Evolutionary conservation across 768 basidiomycete genomes (phyloP).

Genomic region (Panellus pusillus): DNA sequence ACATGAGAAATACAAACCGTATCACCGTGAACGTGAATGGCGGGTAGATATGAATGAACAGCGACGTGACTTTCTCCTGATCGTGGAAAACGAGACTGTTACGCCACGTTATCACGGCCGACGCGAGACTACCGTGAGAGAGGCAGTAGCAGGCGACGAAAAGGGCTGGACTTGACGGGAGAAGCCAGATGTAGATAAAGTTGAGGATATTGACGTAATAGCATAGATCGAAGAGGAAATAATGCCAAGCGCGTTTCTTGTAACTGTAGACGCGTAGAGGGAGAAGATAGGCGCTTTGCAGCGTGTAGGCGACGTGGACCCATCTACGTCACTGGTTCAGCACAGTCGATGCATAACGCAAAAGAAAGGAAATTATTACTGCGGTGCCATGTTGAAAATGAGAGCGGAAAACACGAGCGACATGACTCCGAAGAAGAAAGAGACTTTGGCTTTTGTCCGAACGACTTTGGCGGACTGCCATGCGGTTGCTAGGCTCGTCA

Average conservation of each 20-base stretch:
- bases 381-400: slow-evolving; percentile 83
- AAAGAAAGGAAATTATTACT: slow-evolving; percentile 50
- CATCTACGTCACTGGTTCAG: slow-evolving; percentile 50
- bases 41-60: slow-evolving; percentile 94
- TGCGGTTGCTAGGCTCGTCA: slow-evolving; percentile 72
- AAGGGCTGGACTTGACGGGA: slow-evolving; percentile 73
- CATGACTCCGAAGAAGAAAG: slow-evolving; percentile 95
- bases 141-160: slow-evolving; percentile 94
- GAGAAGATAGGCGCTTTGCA: slow-evolving; percentile 74
- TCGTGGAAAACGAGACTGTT: slow-evolving; percentile 99
- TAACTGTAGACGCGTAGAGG: slow-evolving; percentile 83
- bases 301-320: slow-evolving; percentile 85
- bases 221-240: slow-evolving; percentile 91
- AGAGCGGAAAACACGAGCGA: slow-evolving; percentile 81
- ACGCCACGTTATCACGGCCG: slow-evolving; percentile 97
- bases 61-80: slow-evolving; percentile 90
- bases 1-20: slow-evolving; percentile 46
- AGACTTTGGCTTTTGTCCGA: slow-evolving; percentile 78
- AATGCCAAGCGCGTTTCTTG: slow-evolving; percentile 89
- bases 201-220: slow-evolving; percentile 93
- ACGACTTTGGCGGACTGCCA: slow-evolving; percentile 95
- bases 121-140: slow-evolving; percentile 87
- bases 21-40: slow-evolving; percentile 92
- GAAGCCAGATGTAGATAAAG: slow-evolving; percentile 88
- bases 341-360: slow-evolving; percentile 10